Percentiles rank a stretch among this genome's conserved stretches.
Evolutionary conservation across 2,329 filamentous ascomycete genomes (phyloP).

Genomic region (Penicillium sp.): DNA sequence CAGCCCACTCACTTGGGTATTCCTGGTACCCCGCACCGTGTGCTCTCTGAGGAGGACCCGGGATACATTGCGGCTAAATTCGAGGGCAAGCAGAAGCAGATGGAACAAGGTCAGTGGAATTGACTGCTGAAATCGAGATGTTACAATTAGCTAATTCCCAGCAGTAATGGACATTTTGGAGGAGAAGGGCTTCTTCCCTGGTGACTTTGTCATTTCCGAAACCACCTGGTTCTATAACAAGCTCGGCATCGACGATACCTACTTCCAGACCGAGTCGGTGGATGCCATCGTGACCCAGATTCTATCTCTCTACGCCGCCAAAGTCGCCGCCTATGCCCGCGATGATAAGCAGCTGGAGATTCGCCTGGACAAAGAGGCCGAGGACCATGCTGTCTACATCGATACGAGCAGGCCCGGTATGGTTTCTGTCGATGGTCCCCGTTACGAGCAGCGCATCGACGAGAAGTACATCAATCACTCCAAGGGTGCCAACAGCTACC

Average conservation of each 20-base stretch:
- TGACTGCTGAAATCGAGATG: background rate
- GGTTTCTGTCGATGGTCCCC: slow-evolving; percentile 72
- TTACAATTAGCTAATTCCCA: background rate
- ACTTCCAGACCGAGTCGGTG: slow-evolving; percentile 86
- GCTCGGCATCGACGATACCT: slow-evolving; percentile 96
- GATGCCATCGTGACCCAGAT: slow-evolving; percentile 90
- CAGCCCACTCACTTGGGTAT: slow-evolving; percentile 83
- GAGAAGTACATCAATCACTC: slow-evolving; percentile 89
- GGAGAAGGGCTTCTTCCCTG: slow-evolving; percentile 80
- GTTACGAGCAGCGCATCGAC: slow-evolving; percentile 91
- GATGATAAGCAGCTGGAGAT: slow-evolving; percentile 95
- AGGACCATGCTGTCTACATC: slow-evolving; percentile 96
- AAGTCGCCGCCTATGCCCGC: slow-evolving; percentile 87
- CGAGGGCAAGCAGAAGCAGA: slow-evolving; percentile 87
- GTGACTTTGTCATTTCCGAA: slow-evolving; percentile 77
- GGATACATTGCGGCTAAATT: slow-evolving; percentile 96
- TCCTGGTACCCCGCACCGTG: slow-evolving; percentile 66
- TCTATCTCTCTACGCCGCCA: slow-evolving; percentile 93
- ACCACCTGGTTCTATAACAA: slow-evolving; percentile 97
- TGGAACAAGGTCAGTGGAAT: slow-evolving; percentile 64
- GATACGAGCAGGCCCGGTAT: slow-evolving; percentile 91
- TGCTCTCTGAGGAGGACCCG: slow-evolving; percentile 82
- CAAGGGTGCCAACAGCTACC: slow-evolving; percentile 70
- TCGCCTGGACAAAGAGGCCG: slow-evolving; percentile 88
- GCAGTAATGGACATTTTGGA: slow-evolving; percentile 77